Evolutionary conservation across 2,329 filamentous ascomycete species (phyloP), one percentile per base, ranked within the genome.

Genomic region (Truncatella angustata): DNA sequence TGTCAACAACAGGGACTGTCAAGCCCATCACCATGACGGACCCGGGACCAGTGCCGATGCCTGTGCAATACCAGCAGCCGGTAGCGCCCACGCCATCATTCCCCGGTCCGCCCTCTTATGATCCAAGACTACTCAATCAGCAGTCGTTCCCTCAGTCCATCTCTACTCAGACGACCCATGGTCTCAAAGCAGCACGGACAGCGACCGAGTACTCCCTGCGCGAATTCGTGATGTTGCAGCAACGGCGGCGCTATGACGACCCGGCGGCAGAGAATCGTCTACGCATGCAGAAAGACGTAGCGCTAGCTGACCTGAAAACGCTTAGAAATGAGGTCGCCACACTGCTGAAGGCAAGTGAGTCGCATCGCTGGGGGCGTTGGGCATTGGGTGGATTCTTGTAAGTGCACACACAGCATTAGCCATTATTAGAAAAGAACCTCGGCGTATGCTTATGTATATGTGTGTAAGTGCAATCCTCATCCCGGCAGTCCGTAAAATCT

Each of bases 361-460:
- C 68, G 30, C 72, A 76, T 40, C 71, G 80, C 32, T 82, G 79
- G 77, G 71, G 78, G 43, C 72, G 72, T 55, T 80, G 78, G 73
- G 58, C 81, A 12, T 60, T 82, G 1, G 79, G 80, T 3, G 77
- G 77, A 1, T 60, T 76, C 14, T 63, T 81, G 78, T 82, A 59
- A 73, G 77, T 69, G 30, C 11, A n/a, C n/a, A n/a, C n/a, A n/a
- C n/a, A n/a, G n/a, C n/a, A n/a, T n/a, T n/a, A n/a, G n/a, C n/a
- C n/a, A n/a, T n/a, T n/a, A n/a, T 18, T 6, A 3, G 4, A 28
- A 14, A 16, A 23, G 18, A 2, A 18, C 16, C 21, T 21, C n/a
- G 21, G 7, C 20, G 16, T 26, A 5, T 42, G n/a, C 18, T n/a
- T 24, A 11, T 18, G 20, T 53, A 40, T n/a, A 4, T 24, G 4